Conservation (phyloP, 2,329 filamentous ascomycete species). For the Colletotrichum tofieldiae region DNA sequence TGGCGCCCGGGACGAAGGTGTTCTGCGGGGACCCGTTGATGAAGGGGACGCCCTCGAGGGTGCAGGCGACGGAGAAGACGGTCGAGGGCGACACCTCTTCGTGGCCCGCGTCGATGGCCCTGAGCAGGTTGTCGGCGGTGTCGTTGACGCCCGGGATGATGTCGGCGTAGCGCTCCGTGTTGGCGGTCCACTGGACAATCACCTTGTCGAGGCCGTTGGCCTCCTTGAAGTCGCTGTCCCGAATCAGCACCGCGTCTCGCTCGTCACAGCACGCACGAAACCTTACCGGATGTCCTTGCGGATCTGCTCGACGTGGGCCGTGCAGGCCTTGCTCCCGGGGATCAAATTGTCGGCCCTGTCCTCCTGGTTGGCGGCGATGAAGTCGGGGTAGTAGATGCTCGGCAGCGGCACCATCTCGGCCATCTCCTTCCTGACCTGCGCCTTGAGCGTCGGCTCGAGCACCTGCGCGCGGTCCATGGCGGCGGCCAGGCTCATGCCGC, state of each 20-base stretch:
- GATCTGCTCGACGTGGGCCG: constrained; percentile 92
- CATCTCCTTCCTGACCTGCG: constrained; percentile 94
- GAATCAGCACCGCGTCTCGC: constrained; percentile 17
- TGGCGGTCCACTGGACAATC: constrained; percentile 98
- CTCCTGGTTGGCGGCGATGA: constrained; percentile 99
- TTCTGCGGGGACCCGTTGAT: constrained; percentile 99
- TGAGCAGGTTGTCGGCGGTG: constrained; percentile 93
- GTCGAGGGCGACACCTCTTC: constrained; percentile 95
- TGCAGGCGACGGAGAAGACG: constrained; percentile 94
- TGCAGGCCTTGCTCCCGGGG: constrained; percentile 85
- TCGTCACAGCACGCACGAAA: background rate
- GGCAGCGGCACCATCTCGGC: constrained; percentile 88
- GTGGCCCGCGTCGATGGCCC: constrained; percentile 88
- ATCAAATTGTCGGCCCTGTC: constrained; percentile 94
- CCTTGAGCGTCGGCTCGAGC: constrained; percentile 94
- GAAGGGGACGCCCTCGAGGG: constrained; percentile 91
- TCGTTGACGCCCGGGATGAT: constrained; percentile 92
- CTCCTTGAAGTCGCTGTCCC: constrained; percentile 85
- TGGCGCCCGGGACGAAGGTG: constrained; percentile 95
- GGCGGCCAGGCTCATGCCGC: constrained; percentile 86
- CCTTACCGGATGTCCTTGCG: constrained; percentile 83
- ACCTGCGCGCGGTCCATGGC: constrained; percentile 98
- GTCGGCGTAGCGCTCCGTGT: constrained; percentile 97
- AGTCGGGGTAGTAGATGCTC: constrained; percentile 98
- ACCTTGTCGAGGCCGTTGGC: constrained; percentile 91